These are phyloP conservation scores for Capsicum baccatum DNA, from an alignment of 257 asterid genomes.

Conservation along the genomic window DNA sequence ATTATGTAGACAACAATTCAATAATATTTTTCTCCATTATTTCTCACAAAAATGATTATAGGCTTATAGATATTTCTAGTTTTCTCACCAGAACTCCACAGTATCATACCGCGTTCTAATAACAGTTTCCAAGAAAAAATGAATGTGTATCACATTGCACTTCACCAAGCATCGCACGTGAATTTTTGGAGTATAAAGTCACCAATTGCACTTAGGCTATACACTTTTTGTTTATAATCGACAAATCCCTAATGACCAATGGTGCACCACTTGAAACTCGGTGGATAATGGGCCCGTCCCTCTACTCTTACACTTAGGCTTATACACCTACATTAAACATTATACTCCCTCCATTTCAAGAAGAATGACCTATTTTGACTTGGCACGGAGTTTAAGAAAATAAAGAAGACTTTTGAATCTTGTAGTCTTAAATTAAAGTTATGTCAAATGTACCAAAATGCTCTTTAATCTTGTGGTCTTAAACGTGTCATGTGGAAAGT, in stretches of 20 bases:
- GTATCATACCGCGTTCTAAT: not conserved
- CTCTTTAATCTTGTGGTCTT: too few species aligned
- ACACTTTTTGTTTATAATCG: not conserved
- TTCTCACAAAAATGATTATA: not conserved
- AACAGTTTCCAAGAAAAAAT: not conserved
- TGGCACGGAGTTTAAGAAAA: too few species aligned
- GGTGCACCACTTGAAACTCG: not conserved
- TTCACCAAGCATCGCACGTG: not conserved
- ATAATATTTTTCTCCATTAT: too few species aligned
- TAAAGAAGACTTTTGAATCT: too few species aligned
- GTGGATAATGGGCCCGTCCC: not conserved
- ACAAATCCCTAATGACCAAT: not conserved
- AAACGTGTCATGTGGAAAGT: too few species aligned
- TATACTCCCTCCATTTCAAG: too few species aligned
- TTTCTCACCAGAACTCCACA: not conserved
- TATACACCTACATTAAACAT: not conserved
- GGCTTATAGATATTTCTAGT: not conserved
- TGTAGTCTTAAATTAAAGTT: too few species aligned
- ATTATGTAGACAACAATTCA: too few species aligned
- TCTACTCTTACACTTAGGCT: not conserved
- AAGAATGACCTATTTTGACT: too few species aligned
- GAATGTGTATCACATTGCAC: constrained; percentile 13
- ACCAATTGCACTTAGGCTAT: constrained; percentile 9
- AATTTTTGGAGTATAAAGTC: not conserved
- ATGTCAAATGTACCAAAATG: too few species aligned